Conservation (phyloP, 257 asterid genomes). For the Eustoma russellianum region DNA sequence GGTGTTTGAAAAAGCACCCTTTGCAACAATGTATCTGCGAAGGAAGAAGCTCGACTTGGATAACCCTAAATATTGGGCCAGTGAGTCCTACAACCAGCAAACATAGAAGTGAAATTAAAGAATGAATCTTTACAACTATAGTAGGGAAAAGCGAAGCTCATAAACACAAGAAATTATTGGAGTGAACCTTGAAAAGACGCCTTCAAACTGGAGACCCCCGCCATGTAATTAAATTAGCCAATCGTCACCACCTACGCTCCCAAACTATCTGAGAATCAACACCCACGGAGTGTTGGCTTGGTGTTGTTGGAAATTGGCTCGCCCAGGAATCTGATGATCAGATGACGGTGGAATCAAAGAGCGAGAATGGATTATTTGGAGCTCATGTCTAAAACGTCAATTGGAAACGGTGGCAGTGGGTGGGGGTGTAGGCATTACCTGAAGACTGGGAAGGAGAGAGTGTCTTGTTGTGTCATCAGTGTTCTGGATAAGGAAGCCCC, state of each 20-base stretch:
- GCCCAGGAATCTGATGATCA: too few relatives aligned
- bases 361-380: too few relatives aligned
- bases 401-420: too few relatives aligned
- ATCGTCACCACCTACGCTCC: too few relatives aligned
- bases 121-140: background rate
- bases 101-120: background rate
- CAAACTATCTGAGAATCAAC: too few relatives aligned
- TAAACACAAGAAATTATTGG: background rate
- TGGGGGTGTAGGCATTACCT: constrained; percentile 11
- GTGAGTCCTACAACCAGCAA: constrained; percentile 21
- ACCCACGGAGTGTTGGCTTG: too few relatives aligned
- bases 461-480: too few relatives aligned
- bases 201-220: constrained; percentile 3
- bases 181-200: constrained; percentile 5
- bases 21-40: constrained; percentile 11
- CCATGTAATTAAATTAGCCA: background rate
- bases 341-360: too few relatives aligned
- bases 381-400: too few relatives aligned
- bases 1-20: constrained; percentile 17
- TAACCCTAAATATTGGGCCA: constrained; percentile 15
- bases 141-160: background rate
- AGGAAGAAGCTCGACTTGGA: constrained; percentile 19
- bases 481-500: too few relatives aligned
- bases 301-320: too few relatives aligned
- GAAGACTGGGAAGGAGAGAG: constrained; percentile 16